Percentiles rank a stretch among this genome's conserved stretches.
phyloP scores from a whole-genome alignment of 192 early-diverging fungal genomes.

The Chytriomyces sp. region DNA sequence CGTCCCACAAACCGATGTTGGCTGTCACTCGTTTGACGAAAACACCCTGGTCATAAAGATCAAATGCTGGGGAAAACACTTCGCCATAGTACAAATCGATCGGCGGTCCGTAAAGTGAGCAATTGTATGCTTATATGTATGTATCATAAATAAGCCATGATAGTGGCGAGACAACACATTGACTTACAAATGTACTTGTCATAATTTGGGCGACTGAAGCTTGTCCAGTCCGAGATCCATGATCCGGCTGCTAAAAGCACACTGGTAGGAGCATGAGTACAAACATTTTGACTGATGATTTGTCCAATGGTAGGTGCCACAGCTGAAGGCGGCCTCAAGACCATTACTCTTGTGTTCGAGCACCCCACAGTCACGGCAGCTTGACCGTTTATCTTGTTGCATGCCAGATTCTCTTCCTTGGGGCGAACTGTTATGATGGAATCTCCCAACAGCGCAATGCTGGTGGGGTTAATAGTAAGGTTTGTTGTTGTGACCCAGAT shows the following conservation, averaged over 20 bases:
- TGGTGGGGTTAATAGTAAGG: background rate
- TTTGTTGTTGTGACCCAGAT: background rate
- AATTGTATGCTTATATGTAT: conserved; percentile 22
- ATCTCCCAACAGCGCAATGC: background rate
- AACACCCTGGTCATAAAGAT: conserved; percentile 14
- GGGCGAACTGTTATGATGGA: conserved; percentile 1
- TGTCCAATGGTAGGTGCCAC: background rate
- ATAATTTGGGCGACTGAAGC: background rate
- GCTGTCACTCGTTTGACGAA: conserved; percentile 17
- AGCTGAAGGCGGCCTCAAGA: background rate
- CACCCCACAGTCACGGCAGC: conserved; percentile 2
- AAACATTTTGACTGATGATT: background rate
- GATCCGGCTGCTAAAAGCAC: conserved; percentile 10
- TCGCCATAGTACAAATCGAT: conserved; percentile 20
- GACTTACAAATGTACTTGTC: conserved; percentile 8
- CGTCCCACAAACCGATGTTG: conserved; percentile 28
- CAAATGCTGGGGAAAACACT: conserved; percentile 22
- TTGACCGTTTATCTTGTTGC: background rate
- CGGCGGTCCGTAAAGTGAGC: background rate
- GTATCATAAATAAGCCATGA: too few relatives aligned
- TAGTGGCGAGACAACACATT: too few relatives aligned
- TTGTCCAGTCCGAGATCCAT: conserved; percentile 21
- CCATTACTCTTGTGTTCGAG: background rate
- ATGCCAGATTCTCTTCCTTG: conserved; percentile 4
- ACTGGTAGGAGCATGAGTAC: conserved; percentile 1